Evolutionary conservation across 2,329 filamentous ascomycete genomes (phyloP).

Genomic region (Furcasterigmium sp.): DNA sequence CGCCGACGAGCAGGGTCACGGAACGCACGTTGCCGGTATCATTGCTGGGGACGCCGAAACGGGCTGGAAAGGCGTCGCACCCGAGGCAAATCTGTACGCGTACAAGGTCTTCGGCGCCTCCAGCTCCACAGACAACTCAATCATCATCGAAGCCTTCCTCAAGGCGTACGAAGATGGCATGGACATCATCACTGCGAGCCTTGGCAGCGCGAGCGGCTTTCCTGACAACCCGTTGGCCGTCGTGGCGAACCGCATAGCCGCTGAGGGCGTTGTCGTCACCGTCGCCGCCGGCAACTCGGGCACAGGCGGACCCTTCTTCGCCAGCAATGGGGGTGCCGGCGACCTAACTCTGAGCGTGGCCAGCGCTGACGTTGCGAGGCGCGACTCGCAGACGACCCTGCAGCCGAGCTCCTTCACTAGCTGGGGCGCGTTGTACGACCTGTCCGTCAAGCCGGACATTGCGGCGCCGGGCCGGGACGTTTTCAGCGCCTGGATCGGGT

Average conservation of each 20-base stretch:
- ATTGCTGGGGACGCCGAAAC: slow-evolving; percentile 36
- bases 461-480: slow-evolving; percentile 33
- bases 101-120: slow-evolving; percentile 32
- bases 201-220: slow-evolving; percentile 20
- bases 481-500: slow-evolving; percentile 29
- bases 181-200: slow-evolving; percentile 24
- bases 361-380: slow-evolving; percentile 22
- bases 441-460: slow-evolving; percentile 36
- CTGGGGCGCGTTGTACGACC: slow-evolving; percentile 28
- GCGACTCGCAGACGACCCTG: neutral
- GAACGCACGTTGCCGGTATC: slow-evolving; percentile 40
- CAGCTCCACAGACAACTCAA: slow-evolving; percentile 27
- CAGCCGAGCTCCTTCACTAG: slow-evolving; percentile 30
- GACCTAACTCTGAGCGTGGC: slow-evolving; percentile 32
- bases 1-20: slow-evolving; percentile 33
- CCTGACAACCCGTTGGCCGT: slow-evolving; percentile 17
- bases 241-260: slow-evolving; percentile 21
- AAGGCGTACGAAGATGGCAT: slow-evolving; percentile 34
- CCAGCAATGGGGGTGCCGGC: slow-evolving; percentile 29
- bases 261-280: slow-evolving; percentile 19
- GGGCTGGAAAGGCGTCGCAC: slow-evolving; percentile 34
- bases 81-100: slow-evolving; percentile 31
- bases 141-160: slow-evolving; percentile 34
- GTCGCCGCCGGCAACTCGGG: slow-evolving; percentile 21
- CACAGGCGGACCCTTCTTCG: slow-evolving; percentile 20